A percentile compares a stretch with the other conserved stretches of the same genome.
Conservation (phyloP, 495 filamentous ascomycete species). For the Pseudomonodictys pantanalensis region DNA sequence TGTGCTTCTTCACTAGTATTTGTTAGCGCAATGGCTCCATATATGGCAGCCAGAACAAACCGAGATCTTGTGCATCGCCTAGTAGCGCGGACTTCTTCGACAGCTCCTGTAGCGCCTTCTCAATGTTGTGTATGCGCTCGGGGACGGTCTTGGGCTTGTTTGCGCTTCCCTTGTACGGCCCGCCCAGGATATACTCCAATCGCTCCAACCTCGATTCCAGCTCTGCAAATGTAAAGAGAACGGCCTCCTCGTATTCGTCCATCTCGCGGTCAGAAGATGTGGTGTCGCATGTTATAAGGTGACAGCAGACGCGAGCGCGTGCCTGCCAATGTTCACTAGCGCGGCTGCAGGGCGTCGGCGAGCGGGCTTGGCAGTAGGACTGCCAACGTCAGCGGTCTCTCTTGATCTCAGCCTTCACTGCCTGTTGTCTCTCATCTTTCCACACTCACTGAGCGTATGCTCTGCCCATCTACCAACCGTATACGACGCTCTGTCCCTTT, state of each 20-base stretch:
- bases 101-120: constrained; percentile 50
- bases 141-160: constrained; percentile 23
- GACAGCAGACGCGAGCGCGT: background rate
- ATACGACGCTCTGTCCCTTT: background rate
- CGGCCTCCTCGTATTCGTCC: constrained; percentile 39
- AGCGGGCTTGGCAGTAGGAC: background rate
- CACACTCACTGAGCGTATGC: background rate
- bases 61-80: constrained; percentile 25
- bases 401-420: background rate
- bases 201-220: constrained; percentile 73
- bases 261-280: constrained; percentile 7
- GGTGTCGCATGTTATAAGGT: background rate
- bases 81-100: constrained; percentile 33
- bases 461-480: background rate
- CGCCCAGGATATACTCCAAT: constrained; percentile 71
- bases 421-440: background rate
- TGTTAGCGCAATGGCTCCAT: constrained; percentile 12
- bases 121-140: constrained; percentile 60
- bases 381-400: background rate
- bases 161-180: constrained; percentile 40
- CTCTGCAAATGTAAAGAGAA: constrained; percentile 65
- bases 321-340: background rate
- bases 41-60: constrained; percentile 13
- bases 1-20: constrained; percentile 53
- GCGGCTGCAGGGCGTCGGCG: background rate